Evolutionary conservation across 176 grass and related monocot species (phyloP).

Genomic region (Eleusine indica): DNA sequence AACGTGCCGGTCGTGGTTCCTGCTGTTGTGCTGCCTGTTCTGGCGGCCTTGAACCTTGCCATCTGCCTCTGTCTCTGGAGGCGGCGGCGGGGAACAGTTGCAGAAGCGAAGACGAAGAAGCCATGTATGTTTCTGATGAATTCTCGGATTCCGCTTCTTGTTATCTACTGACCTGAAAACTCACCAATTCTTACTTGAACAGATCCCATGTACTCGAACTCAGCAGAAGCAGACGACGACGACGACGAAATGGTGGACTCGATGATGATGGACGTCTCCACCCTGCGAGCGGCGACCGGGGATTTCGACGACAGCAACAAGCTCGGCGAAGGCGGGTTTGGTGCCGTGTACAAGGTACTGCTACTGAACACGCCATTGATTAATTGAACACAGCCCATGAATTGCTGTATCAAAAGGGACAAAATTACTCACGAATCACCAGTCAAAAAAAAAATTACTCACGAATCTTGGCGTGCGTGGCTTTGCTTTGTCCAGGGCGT

Average conservation of each 20-base stretch:
- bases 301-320: slow-evolving; percentile 52
- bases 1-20: not conserved
- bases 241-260: slow-evolving; percentile 36
- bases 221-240: not conserved
- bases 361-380: too few species aligned
- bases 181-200: not conserved
- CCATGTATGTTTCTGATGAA: not conserved
- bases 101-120: not conserved
- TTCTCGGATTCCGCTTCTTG: not conserved
- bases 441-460: too few species aligned
- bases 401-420: too few species aligned
- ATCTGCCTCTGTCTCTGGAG: not conserved
- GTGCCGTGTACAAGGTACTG: slow-evolving; percentile 50
- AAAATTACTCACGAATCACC: too few species aligned
- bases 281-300: slow-evolving; percentile 32
- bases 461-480: too few species aligned
- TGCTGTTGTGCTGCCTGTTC: not conserved
- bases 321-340: slow-evolving; percentile 42
- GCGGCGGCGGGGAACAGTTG: not conserved
- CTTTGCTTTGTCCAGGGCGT: not conserved
- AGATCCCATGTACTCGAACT: slow-evolving; percentile 22
- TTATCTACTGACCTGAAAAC: not conserved
- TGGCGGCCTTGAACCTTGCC: not conserved
- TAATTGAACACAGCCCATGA: too few species aligned
- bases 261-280: slow-evolving; percentile 45